Conservation (phyloP, 2,329 filamentous ascomycete genomes). For the Epichloe uncinata region DNA sequence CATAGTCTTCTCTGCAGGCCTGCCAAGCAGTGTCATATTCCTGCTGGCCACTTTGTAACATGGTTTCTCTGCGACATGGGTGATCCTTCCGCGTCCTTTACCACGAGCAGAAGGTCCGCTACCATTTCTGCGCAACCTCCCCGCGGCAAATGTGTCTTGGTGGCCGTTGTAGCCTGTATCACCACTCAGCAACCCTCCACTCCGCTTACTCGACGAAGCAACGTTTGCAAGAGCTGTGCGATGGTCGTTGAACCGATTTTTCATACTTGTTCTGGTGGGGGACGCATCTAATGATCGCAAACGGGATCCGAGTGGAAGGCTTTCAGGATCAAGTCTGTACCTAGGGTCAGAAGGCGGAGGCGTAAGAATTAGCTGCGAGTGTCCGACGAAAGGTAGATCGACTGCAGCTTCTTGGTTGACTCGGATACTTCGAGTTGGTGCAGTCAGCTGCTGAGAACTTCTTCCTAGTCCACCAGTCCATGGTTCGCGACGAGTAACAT, state of each 20-base stretch:
- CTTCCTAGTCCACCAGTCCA: neutral
- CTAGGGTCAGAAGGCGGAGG: constrained; percentile 6
- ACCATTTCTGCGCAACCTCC: neutral
- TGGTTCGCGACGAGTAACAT: neutral
- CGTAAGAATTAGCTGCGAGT: neutral
- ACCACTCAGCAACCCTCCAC: neutral
- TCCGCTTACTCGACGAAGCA: neutral
- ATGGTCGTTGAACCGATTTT: neutral
- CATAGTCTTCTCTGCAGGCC: neutral
- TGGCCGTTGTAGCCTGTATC: neutral
- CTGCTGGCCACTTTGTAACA: neutral
- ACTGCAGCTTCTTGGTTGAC: neutral
- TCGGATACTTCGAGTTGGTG: neutral
- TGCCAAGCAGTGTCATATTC: neutral
- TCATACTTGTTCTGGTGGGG: neutral
- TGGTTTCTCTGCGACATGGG: neutral
- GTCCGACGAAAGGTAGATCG: neutral
- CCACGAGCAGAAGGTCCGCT: neutral
- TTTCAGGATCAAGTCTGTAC: neutral
- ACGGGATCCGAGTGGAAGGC: neutral
- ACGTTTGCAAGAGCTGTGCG: neutral
- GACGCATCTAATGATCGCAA: neutral
- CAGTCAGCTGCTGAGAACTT: neutral
- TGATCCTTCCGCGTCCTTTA: neutral
- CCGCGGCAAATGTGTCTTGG: neutral